These are phyloP conservation scores for Bacidia gigantensis DNA, from an alignment of 495 filamentous ascomycete species.

Conservation along the genomic window DNA sequence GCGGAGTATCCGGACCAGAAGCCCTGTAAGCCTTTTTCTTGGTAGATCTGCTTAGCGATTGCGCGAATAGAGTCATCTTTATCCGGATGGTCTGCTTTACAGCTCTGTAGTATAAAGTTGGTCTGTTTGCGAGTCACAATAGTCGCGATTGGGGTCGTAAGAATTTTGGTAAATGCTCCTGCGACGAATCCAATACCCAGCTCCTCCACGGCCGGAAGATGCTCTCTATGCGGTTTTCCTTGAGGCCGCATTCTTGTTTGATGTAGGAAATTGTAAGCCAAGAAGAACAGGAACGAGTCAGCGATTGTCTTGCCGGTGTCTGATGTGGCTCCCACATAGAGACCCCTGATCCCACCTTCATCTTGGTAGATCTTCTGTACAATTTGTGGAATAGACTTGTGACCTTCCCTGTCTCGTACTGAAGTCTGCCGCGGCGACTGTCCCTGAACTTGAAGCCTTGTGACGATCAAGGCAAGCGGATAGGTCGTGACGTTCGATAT, in stretches of 20 bases:
- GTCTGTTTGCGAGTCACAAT: constrained; percentile 76
- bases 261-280: constrained; percentile 63
- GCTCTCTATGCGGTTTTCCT: constrained; percentile 28
- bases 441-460: constrained; percentile 70
- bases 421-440: constrained; percentile 35
- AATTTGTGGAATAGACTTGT: constrained; percentile 52
- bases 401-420: constrained; percentile 31
- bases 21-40: constrained; percentile 59
- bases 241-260: constrained; percentile 34
- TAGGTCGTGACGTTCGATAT: constrained; percentile 70
- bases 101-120: constrained; percentile 32
- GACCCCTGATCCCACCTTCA: constrained; percentile 53
- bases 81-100: constrained; percentile 5
- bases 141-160: constrained; percentile 72
- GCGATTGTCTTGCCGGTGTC: constrained; percentile 61
- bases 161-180: constrained; percentile 60
- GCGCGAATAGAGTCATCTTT: constrained; percentile 33
- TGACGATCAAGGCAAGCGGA: constrained; percentile 74
- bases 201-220: constrained; percentile 56
- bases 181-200: constrained; percentile 64
- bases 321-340: constrained; percentile 61
- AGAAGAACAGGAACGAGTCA: constrained; percentile 74
- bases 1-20: constrained; percentile 91
- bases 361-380: constrained; percentile 54
- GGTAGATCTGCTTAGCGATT: constrained; percentile 48